Evolutionary conservation across 139 green algal genomes (phyloP).

Genomic region (Helicosporidium sp.): DNA sequence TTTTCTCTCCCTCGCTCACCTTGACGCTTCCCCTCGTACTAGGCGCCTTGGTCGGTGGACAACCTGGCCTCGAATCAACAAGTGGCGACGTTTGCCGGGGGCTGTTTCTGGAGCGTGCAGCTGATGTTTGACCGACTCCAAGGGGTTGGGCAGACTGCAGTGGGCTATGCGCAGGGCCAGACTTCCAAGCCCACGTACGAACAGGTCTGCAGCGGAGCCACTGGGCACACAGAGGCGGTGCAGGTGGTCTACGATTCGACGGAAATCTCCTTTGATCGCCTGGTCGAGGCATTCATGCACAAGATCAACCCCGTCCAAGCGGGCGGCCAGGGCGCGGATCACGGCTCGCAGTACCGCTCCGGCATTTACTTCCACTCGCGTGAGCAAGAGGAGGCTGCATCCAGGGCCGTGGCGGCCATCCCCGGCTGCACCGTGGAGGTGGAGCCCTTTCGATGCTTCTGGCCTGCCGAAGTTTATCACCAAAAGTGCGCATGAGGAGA

Average conservation of each 20-base stretch:
- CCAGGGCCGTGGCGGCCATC: constrained; percentile 20
- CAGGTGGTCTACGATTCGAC: constrained; percentile 4
- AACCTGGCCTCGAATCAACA: too few species aligned
- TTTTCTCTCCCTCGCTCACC: too few species aligned
- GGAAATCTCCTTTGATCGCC: constrained; percentile 3
- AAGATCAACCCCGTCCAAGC: neutral
- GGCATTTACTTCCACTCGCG: constrained; percentile 7
- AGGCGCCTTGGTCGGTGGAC: too few species aligned
- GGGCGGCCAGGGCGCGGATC: constrained; percentile 4
- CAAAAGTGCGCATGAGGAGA: neutral
- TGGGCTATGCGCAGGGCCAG: constrained; percentile 4
- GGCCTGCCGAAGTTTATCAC: constrained; percentile 1
- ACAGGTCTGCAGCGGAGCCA: constrained; percentile 6
- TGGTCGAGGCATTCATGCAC: constrained; percentile 1
- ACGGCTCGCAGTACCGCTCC: constrained; percentile 6
- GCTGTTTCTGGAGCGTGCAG: neutral
- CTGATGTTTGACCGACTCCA: constrained; percentile 14
- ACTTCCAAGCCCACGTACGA: constrained; percentile 2
- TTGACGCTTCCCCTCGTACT: too few species aligned
- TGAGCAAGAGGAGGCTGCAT: constrained; percentile 2
- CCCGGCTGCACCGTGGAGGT: constrained; percentile 43
- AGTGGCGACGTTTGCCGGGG: neutral
- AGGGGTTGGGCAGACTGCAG: constrained; percentile 16
- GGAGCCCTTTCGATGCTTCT: constrained; percentile 10
- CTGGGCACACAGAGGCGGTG: constrained; percentile 7